Conservation (phyloP, 345 rosid genomes). For the Populus tremula region DNA sequence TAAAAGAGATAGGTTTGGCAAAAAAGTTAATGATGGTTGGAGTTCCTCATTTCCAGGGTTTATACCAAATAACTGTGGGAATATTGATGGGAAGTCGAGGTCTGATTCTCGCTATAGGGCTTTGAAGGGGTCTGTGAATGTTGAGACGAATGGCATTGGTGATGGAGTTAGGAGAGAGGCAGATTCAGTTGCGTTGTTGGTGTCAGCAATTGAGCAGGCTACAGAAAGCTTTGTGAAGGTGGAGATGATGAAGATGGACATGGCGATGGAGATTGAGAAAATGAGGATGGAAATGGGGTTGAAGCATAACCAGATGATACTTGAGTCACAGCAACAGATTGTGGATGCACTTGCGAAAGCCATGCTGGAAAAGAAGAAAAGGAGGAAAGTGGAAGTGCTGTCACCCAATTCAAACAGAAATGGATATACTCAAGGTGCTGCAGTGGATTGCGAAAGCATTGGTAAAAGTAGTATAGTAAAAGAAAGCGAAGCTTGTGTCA, state of each 20-base stretch:
- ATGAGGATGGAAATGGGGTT: constrained; percentile 63
- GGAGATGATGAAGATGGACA: constrained; percentile 73
- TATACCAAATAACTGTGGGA: constrained; percentile 32
- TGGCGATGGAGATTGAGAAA: constrained; percentile 69
- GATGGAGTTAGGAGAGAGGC: constrained; percentile 31
- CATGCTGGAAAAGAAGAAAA: constrained; percentile 38
- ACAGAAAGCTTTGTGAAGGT: constrained; percentile 54
- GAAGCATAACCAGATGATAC: constrained; percentile 67
- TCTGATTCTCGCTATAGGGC: constrained; percentile 13
- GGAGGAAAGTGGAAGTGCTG: constrained; percentile 17
- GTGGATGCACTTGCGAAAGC: constrained; percentile 42
- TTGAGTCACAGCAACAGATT: constrained; percentile 59
- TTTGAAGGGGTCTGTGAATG: constrained; percentile 31
- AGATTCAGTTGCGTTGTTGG: constrained; percentile 54
- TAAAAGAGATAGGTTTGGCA: not conserved
- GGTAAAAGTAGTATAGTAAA: not conserved
- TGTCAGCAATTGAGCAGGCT: constrained; percentile 48
- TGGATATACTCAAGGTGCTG: constrained; percentile 12
- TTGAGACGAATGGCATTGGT: constrained; percentile 24
- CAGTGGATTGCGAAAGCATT: constrained; percentile 14
- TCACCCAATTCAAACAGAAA: constrained; percentile 17
- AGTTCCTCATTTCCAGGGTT: constrained; percentile 22
- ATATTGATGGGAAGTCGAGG: constrained; percentile 31
- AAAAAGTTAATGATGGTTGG: not conserved
- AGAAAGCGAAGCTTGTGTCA: not conserved